Base-by-base conservation (phyloP, 441 rosid genomes). In the Bruguiera hainesii region DNA sequence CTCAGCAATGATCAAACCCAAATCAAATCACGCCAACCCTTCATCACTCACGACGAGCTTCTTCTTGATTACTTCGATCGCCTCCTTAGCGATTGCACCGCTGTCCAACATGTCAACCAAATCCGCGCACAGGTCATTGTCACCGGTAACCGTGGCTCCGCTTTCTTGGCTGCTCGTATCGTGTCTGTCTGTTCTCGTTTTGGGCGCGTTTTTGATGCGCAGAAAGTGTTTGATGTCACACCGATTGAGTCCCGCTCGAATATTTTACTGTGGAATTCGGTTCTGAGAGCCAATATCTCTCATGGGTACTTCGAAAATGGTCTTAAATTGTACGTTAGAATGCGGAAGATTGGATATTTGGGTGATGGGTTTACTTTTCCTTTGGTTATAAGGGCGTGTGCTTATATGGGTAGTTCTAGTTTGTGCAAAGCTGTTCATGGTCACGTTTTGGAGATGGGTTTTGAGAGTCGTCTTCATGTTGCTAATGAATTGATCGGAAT, bases 301-400 rank as follows among this genome's bases (percentile, higher is more conserved):
- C 67, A 75, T 63, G 88, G 84, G 7, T 55, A 16, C 50, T 69
- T 60, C 66, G 83, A 26, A 63, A 73, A 60, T 68, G 84, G 83
- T 0, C 52, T 89, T 68, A 67, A 75, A 39, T 60, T 91, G 28
- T 91, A 84, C 68, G 46, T 3, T 50, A 67, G 37, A 74, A 89
- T 87, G 97, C 80, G 82, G 65, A 65, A 73, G 56, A 19, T 57
- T 21, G 86, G 88, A 35, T 70, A 77, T 76, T 68, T 63, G 7
- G 91, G 82, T 4, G 96, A 90, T 69, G 85, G 84, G 30, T 88
- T 80, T 69, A 78, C 85, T 46, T 81, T 77, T 33, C 87, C 85
- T 56, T 61, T 87, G 67, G 79, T 85, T 56, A 65, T 76, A 56
- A 76, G 84, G 67, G 87, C 82, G 9, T 85, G 81, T 61, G 81